Base-by-base conservation (phyloP, 1,284 basidiomycete species). In the Rugosomyces carneus region DNA sequence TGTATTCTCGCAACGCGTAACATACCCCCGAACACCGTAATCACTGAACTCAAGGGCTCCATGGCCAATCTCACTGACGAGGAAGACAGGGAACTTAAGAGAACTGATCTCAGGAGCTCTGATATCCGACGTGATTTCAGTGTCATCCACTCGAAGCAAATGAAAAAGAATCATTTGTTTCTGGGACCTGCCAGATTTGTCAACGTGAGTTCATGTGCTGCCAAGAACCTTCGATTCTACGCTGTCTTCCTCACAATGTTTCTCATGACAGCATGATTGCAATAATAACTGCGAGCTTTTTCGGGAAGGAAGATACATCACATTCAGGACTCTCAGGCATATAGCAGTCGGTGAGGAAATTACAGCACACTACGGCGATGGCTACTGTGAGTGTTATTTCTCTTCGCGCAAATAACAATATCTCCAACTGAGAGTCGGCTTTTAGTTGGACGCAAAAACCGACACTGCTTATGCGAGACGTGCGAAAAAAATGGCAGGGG, bases 151-250 rank as follows among this genome's bases (percentile, higher is more conserved):
- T 92, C 88, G 35, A 86, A 87, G 54, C 81, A 89, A 59, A 84
- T 90, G 72, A 89, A 91, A 68, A 91, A 89, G 70, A 93, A 92
- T 58, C 89, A 93, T 70, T 73, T 95, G 54, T 87, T 95, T 68
- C 71, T 95, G 55, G 93, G 92, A 1, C 92, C 92, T 40, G 93
- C 93, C 61, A 82, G 92, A 54, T 95, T 95, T 69, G 90, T 94
- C 51, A 95, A 95, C 62, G 90, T 93, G 67, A 76, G 88, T 70
- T 43, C 53, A 48, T 49, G 48, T 39, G 40, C 29, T 31, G 38
- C 43, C 43, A 56, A 24, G 53, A 49, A 53, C 53, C 49, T 42
- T 53, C 44, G 40, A 21, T 45, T 46, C 13, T 31, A 13, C 13
- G 4, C 5, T 11, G 29, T n/a, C 55, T 47, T 57, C 49, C 47